Base-by-base conservation (phyloP, 768 basidiomycete genomes). In the Leccinum pellstonianum region DNA sequence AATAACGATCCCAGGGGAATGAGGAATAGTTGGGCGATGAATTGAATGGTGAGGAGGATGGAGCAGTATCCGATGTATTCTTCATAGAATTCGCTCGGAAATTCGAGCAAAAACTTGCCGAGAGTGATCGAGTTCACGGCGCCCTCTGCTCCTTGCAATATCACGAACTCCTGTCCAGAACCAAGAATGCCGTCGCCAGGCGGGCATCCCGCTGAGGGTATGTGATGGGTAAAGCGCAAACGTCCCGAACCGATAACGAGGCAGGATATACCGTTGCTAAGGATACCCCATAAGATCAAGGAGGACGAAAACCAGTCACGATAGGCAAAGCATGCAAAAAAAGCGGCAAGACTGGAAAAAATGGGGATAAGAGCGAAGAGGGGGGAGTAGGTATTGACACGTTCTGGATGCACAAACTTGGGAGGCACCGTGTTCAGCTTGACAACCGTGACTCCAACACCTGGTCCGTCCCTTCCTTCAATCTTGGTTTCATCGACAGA, bases 211-310 rank as follows among this genome's bases (percentile, higher is more conserved):
- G 12, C 25, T 0, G 69, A 62, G 14, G 70, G 69, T 3, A 43
- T 52, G 27, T 62, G 62, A 37, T 60, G 64, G 27, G 19, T 55
- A 23, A 71, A 62, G 14, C 33, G 37, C 23, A 71, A 35, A n/a
- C 37, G 51, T 19, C 62, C 72, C 1, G 58, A 65, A 35, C 68
- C 70, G 12, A 72, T 61, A 25, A 64, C 55, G 14, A 59, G 56
- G 58, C 70, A 70, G 10, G 73, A 60, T 33, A 71, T 5, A 10
- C 73, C 73, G 35, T 63, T 73, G 57, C 66, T 60, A 17, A 73
- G 4, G 12, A 74, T 69, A 4, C 73, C 73, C 17, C 67, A 62
- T 0, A 74, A 58, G n/a, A 73, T 69, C 62, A 73, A 60, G 5
- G 60, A 41, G 31, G 68, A 68, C 14, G 66, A 64, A 35, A 57